Evolutionary conservation across 257 asterid genomes (phyloP), one percentile per base, ranked within the genome.

Genomic region (Fraxinus anomala): DNA sequence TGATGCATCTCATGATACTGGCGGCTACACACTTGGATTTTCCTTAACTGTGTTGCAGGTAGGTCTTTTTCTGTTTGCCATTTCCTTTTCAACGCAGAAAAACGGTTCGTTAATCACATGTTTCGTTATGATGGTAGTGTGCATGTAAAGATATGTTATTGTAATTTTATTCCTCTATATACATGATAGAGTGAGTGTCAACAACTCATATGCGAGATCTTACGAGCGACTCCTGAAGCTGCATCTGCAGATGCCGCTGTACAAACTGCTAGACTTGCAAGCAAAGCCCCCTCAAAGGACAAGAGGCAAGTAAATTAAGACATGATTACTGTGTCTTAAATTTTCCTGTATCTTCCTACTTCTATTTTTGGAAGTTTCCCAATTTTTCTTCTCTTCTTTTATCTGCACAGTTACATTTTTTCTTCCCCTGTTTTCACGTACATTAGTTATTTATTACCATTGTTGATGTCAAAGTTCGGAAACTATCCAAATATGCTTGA

Each of bases 181-280:
- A 56, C 79, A 70, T 80, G 80, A 70, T 77, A 96, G 99, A 96
- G 99, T 84, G 99, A 96, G 89, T 96, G 99, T 86, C 99, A 96
- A 80, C 98, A 96, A 86, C 94, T 96, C 77, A 91, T 96, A 85
- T 93, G 99, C 80, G 99, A 96, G 91, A 89, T 96, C 89, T 89
- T 96, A 79, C 96, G 99, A 81, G 98, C 99, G 49, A 96, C 99
- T 83, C 99, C 99, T 78, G 99, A 96, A 80, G 98, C 99, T 85
- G 94, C 99, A n/a, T 92, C 99, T 73, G 97, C 99, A 75, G 99
- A 96, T 89, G 97, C 97, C 51, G 93, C 96, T 71, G 98, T 89
- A 81, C 99, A 96, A 83, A 92, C 99, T 66, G 98, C 98, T 81
- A 91, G 99, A 82, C 93, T 91, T 70, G 97, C 98, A 68, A 90